Percentiles rank a stretch among this genome's conserved stretches.
These are phyloP conservation scores for Diaporthe longicolla DNA, from an alignment of 2,329 filamentous ascomycete genomes.

Conservation along the genomic window DNA sequence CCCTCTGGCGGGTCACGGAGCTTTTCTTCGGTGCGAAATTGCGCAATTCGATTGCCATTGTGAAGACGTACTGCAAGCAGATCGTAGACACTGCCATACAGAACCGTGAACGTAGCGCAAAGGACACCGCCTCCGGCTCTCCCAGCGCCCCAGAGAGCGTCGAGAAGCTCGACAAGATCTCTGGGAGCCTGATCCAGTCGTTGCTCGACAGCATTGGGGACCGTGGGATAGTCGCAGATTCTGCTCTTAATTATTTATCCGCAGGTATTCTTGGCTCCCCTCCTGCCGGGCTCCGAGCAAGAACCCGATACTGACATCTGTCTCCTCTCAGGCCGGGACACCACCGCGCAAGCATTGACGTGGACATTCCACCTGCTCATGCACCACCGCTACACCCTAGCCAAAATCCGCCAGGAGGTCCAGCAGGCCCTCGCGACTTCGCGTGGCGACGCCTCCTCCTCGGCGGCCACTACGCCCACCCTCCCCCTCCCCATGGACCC, in stretches of 20 bases:
- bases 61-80: slow-evolving; percentile 68
- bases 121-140: background rate
- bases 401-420: slow-evolving; percentile 61
- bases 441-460: slow-evolving; percentile 40
- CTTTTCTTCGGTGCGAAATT: slow-evolving; percentile 63
- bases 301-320: background rate
- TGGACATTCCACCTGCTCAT: slow-evolving; percentile 75
- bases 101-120: slow-evolving; percentile 50
- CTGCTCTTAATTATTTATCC: slow-evolving; percentile 76
- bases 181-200: slow-evolving; percentile 72
- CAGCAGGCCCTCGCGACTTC: slow-evolving; percentile 45
- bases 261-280: slow-evolving; percentile 57
- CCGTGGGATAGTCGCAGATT: slow-evolving; percentile 71
- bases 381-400: slow-evolving; percentile 59
- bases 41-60: slow-evolving; percentile 61
- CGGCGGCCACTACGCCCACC: slow-evolving; percentile 34
- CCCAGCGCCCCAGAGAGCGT: slow-evolving; percentile 40
- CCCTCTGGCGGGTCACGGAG: slow-evolving; percentile 73
- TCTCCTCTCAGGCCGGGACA: slow-evolving; percentile 65
- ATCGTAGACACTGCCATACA: slow-evolving; percentile 70
- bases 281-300: background rate
- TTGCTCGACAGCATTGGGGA: slow-evolving; percentile 70
- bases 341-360: slow-evolving; percentile 74
- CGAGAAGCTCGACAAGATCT: slow-evolving; percentile 56
- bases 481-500: slow-evolving; percentile 45